Percentiles rank a stretch among this genome's conserved stretches.
Conservation (phyloP, 2,329 filamentous ascomycete species). For the Pseudogymnoascus sp. region DNA sequence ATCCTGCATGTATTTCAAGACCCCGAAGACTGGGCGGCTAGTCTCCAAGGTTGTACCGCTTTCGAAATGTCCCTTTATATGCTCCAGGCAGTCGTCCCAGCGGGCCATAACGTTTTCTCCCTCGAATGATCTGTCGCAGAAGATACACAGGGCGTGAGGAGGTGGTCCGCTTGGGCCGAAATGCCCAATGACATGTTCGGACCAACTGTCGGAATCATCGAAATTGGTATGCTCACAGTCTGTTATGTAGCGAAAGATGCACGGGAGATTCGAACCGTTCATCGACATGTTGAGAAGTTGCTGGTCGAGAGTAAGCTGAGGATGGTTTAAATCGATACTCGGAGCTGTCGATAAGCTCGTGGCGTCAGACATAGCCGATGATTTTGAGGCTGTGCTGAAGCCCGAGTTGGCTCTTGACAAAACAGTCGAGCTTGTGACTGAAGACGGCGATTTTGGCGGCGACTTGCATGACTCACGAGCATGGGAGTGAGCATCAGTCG, state of each 20-base stretch:
- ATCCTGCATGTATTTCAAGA: slow-evolving; percentile 32
- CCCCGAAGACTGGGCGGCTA: slow-evolving; percentile 33
- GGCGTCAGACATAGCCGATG: neutral
- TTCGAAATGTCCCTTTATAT: slow-evolving; percentile 38
- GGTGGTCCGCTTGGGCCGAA: slow-evolving; percentile 30
- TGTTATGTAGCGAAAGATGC: slow-evolving; percentile 18
- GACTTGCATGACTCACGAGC: neutral
- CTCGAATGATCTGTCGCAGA: slow-evolving; percentile 33
- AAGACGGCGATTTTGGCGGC: neutral
- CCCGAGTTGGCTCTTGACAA: neutral
- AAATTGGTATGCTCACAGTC: neutral
- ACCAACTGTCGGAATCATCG: slow-evolving; percentile 36
- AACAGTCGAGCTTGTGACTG: neutral
- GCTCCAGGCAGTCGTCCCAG: slow-evolving; percentile 36
- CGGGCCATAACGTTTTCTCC: slow-evolving; percentile 11
- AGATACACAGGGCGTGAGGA: slow-evolving; percentile 38
- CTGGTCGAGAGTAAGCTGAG: neutral
- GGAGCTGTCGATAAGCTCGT: neutral
- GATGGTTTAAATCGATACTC: neutral
- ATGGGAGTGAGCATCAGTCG: neutral
- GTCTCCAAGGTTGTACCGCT: slow-evolving; percentile 18
- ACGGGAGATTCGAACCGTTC: slow-evolving; percentile 11
- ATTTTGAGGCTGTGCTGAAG: neutral
- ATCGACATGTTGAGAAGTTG: neutral
- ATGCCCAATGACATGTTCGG: slow-evolving; percentile 32